A percentile compares a stretch with the other conserved stretches of the same genome.
Evolutionary conservation across 2,329 filamentous ascomycete species (phyloP).

Genomic region (Thelonectria rubi): DNA sequence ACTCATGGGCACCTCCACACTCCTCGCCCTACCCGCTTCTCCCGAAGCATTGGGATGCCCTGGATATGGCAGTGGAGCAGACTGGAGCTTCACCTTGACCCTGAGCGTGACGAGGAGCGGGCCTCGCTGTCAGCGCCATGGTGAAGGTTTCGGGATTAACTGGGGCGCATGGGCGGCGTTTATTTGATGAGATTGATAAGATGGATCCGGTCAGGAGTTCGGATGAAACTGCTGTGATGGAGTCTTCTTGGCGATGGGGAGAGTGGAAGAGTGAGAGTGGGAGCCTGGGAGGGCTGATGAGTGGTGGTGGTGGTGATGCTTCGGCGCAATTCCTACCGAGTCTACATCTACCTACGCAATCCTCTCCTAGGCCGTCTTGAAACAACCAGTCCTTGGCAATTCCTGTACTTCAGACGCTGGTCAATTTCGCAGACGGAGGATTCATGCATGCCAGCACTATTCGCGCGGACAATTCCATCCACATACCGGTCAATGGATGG

Average conservation of each 20-base stretch:
- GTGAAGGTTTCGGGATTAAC: neutral
- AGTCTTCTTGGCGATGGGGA: no score
- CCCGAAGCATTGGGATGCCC: constrained; percentile 5
- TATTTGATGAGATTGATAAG: constrained; percentile 37
- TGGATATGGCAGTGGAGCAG: constrained; percentile 11
- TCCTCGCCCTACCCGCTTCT: neutral
- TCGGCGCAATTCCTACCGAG: neutral
- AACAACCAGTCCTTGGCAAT: neutral
- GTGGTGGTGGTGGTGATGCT: no score
- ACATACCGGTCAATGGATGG: no score
- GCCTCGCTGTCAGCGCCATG: neutral
- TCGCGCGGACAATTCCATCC: no score
- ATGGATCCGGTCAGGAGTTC: constrained; percentile 18
- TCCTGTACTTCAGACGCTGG: constrained; percentile 15
- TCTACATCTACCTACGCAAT: no score
- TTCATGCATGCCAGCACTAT: neutral
- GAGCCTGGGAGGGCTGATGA: no score
- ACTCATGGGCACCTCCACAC: constrained; percentile 9
- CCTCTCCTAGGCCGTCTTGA: neutral
- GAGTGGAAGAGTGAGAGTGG: neutral
- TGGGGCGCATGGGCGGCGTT: neutral
- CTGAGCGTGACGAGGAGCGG: constrained; percentile 33
- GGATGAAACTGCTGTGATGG: constrained; percentile 15
- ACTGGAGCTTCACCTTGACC: constrained; percentile 25
- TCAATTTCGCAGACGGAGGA: neutral